These are phyloP conservation scores for Penicillium nordicum DNA, from an alignment of 2,329 filamentous ascomycete species.

Conservation along the genomic window DNA sequence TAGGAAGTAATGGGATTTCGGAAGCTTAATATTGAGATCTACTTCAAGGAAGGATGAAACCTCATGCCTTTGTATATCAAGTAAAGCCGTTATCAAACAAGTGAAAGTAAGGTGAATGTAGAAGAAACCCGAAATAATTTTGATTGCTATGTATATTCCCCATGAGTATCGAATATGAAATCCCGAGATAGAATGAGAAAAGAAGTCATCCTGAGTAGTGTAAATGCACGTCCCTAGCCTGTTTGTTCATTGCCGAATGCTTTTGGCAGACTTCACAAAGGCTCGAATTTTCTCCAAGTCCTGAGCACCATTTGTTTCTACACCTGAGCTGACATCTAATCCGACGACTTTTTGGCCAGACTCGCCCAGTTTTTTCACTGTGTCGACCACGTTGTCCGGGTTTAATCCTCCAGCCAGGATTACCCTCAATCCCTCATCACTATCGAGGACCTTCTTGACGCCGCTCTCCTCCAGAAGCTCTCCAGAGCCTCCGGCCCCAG, in stretches of 20 bases:
- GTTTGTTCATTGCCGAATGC: conserved; percentile 31
- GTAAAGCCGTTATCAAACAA: background rate
- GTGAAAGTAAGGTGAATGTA: background rate
- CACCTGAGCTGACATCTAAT: conserved; percentile 91
- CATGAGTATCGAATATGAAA: background rate
- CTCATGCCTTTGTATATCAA: background rate
- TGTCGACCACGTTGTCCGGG: conserved; percentile 70
- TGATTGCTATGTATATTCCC: background rate
- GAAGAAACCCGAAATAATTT: background rate
- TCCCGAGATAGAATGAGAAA: background rate
- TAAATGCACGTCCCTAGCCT: background rate
- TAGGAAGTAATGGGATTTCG: background rate
- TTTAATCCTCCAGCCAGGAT: conserved; percentile 82
- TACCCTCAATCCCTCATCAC: conserved; percentile 68
- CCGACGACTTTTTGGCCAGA: conserved; percentile 65
- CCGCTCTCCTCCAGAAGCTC: conserved; percentile 68
- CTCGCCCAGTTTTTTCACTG: conserved; percentile 61
- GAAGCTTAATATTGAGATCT: background rate
- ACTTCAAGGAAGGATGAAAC: background rate
- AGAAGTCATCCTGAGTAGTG: conserved; percentile 4
- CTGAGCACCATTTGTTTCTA: conserved; percentile 80
- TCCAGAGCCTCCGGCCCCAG: conserved; percentile 77
- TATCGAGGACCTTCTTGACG: conserved; percentile 63
- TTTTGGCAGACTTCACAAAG: conserved; percentile 75
- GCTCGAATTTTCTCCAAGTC: conserved; percentile 73